phyloP scores from a whole-genome alignment of 257 asterid genomes.

The Solanum pinnatisectum region DNA sequence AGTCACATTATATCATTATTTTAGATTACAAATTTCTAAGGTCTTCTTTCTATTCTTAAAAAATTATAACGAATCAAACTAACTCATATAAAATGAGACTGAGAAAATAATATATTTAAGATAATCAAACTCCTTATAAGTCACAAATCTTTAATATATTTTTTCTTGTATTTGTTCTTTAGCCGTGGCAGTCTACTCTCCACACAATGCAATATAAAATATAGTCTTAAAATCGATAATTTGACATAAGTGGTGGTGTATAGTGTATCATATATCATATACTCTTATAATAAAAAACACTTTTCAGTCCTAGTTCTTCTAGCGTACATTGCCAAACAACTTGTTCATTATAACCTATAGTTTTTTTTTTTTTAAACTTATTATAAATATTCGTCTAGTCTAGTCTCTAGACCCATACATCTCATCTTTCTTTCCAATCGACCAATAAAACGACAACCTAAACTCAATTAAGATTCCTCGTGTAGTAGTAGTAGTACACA shows the following conservation, averaged over 20 bases:
- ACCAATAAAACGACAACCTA: not conserved
- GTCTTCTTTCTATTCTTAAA: too few relatives aligned
- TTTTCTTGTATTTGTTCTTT: not conserved
- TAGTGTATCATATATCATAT: not conserved
- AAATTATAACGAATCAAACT: not conserved
- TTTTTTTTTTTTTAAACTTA: not conserved
- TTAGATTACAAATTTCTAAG: too few relatives aligned
- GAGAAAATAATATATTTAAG: not conserved
- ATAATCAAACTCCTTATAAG: not conserved
- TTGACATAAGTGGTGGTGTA: not conserved
- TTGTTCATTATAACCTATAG: not conserved
- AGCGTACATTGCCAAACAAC: not conserved
- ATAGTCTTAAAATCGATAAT: not conserved
- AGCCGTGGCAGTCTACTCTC: not conserved
- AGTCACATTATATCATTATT: too few relatives aligned
- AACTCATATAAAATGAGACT: too few relatives aligned
- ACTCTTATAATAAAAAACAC: not conserved
- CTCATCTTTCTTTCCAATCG: not conserved
- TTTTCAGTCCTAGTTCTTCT: not conserved
- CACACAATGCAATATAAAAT: not conserved
- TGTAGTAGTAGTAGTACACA: not conserved
- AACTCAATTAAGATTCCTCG: not conserved
- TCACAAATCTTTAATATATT: not conserved
- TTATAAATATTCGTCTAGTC: not conserved
- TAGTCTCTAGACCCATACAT: not conserved